Evolutionary conservation across 306 rosid genomes (phyloP), one percentile per base, ranked within the genome.

Genomic region (Ceratonia siliqua): DNA sequence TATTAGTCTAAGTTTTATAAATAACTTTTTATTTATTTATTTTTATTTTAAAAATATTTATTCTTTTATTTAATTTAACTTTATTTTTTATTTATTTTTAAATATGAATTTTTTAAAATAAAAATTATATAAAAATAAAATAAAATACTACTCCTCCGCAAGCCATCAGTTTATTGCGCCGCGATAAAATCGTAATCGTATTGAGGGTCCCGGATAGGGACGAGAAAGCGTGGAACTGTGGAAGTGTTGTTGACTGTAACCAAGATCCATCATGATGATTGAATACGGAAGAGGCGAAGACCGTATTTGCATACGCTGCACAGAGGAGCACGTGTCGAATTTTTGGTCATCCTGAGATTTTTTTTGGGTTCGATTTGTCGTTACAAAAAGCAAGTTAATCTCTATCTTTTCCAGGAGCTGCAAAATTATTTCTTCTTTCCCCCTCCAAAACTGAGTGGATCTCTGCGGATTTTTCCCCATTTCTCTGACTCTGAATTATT

Each of bases 391-490:
- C 18, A 62, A 4, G 45, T n/a, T n/a, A 58, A 46, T 24, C 33
- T 38, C 9, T 68, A 64, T 82, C 7, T 39, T n/a, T 22, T 9
- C 4, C 62, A 36, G 68, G 27, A 3, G 21, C 35, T 72, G 49
- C 70, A 39, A 13, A 52, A 67, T 54, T 57, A 64, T 56, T 77
- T 64, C 66, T 45, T 65, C 62, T 55, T 48, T 53, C 79, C 70
- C 77, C 82, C 70, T 79, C 83, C 72, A 76, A 71, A 83, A 61
- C 78, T 83, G 86, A 73, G 78, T 80, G 87, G 81, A 88, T 87
- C 86, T 73, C 78, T 67, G 70, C 53, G 61, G 25, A 73, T 63
- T 70, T 74, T 43, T 36, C 73, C 52, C 62, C 63, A 38, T 20
- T 7, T 54, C 38, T 42, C 12, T 32, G 74, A 2, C 58, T 36